Conservation (phyloP, 2,329 filamentous ascomycete genomes). For the Claviceps cyperi region DNA sequence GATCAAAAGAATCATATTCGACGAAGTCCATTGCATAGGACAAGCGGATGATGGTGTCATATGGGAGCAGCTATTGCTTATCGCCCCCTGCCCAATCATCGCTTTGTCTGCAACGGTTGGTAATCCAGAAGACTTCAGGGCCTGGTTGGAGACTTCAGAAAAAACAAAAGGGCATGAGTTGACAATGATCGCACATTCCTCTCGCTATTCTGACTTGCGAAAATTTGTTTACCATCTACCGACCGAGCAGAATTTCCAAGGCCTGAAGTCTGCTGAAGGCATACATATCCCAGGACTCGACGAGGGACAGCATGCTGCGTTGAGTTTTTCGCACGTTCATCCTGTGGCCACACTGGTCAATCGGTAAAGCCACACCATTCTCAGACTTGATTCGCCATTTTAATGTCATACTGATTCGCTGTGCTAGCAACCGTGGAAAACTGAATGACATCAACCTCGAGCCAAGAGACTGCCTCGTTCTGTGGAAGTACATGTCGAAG, state of each 20-base stretch:
- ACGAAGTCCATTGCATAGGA: constrained; percentile 70
- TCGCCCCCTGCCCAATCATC: constrained; percentile 64
- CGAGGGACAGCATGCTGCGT: constrained; percentile 23
- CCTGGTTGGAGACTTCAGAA: constrained; percentile 54
- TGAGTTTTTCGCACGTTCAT: constrained; percentile 47
- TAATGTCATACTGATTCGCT: constrained; percentile 5
- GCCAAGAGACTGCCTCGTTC: constrained; percentile 50
- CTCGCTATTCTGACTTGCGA: constrained; percentile 63
- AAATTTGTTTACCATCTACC: constrained; percentile 53
- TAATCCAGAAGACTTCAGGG: constrained; percentile 54
- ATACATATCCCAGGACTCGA: constrained; percentile 33
- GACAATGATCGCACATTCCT: constrained; percentile 51
- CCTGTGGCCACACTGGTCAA: constrained; percentile 50
- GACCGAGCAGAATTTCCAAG: constrained; percentile 32
- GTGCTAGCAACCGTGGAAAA: constrained; percentile 36
- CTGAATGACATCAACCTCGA: constrained; percentile 57
- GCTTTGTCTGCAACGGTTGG: constrained; percentile 69
- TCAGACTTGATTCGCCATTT: neutral
- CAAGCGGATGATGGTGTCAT: constrained; percentile 61
- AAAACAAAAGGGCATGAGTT: constrained; percentile 47
- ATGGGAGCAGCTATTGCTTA: constrained; percentile 64
- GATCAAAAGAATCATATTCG: constrained; percentile 65
- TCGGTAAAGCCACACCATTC: constrained; percentile 17
- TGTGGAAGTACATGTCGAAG: constrained; percentile 51
- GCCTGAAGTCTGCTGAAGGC: constrained; percentile 28